Percentiles rank a stretch among this genome's conserved stretches.
These are phyloP conservation scores for Plasmodiophora brassicae DNA, from an alignment of 208 protist genomes.

Conservation along the genomic window DNA sequence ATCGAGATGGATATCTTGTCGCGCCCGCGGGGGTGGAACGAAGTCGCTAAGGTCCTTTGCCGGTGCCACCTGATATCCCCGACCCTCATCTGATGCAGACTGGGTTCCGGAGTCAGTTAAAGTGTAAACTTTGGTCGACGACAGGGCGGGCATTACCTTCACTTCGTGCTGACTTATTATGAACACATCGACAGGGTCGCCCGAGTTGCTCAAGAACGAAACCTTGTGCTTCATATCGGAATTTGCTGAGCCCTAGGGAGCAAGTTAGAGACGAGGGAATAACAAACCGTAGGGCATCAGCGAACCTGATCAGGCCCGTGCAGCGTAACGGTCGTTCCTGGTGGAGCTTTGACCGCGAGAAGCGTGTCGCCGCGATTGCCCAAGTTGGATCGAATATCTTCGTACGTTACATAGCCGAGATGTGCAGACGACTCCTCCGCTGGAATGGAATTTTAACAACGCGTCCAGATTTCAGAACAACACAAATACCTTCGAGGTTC, in stretches of 20 bases:
- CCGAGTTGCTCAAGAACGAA: neutral
- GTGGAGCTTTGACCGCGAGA: conserved; percentile 5
- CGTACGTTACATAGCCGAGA: conserved; percentile 24
- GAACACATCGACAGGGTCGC: conserved; percentile 19
- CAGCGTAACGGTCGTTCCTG: neutral
- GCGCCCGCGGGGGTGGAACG: neutral
- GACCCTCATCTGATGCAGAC: neutral
- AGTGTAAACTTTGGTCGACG: neutral
- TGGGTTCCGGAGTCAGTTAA: neutral
- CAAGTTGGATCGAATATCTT: neutral
- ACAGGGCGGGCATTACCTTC: neutral
- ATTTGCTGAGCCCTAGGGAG: neutral
- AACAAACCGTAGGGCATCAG: neutral
- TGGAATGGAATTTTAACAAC: neutral
- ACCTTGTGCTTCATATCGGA: conserved; percentile 13
- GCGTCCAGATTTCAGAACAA: neutral
- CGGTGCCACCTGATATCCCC: neutral
- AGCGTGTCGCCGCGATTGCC: conserved; percentile 3
- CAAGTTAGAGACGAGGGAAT: neutral
- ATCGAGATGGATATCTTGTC: neutral
- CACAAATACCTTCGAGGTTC: neutral
- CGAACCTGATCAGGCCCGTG: neutral
- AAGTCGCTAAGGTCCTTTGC: neutral
- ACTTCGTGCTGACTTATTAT: conserved; percentile 7
- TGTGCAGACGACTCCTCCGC: neutral